Evolutionary conservation across 441 rosid genomes (phyloP).

Genomic region (Corymbia citriodora): DNA sequence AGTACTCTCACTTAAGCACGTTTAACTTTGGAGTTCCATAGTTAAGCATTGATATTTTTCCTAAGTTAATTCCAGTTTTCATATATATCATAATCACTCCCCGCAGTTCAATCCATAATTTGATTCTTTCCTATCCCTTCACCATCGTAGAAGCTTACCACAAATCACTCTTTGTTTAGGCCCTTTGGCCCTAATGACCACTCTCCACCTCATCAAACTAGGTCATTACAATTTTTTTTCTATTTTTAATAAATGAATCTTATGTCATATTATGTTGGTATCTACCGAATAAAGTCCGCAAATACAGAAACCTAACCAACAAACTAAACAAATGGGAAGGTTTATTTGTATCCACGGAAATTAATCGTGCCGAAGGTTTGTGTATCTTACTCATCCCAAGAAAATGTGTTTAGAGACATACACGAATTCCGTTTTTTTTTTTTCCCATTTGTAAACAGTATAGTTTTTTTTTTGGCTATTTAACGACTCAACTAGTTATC

Average conservation of each 20-base stretch:
- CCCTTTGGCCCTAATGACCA: fast-evolving
- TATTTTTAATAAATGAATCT: not conserved
- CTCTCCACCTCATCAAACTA: fast-evolving
- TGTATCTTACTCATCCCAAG: not conserved
- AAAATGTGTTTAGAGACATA: not conserved
- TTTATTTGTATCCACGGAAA: not conserved
- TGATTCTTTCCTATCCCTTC: not conserved
- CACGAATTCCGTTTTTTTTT: too few species aligned
- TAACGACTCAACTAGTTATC: not conserved
- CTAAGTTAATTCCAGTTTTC: too few species aligned
- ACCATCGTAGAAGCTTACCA: fast-evolving
- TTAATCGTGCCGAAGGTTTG: fast-evolving
- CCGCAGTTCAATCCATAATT: not conserved
- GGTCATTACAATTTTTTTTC: not conserved
- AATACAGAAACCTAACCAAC: not conserved
- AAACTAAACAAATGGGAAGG: not conserved
- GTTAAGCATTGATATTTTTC: not conserved
- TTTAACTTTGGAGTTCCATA: too few species aligned
- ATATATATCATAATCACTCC: fast-evolving
- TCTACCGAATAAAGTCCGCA: not conserved
- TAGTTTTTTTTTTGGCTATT: not conserved
- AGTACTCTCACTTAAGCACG: not conserved
- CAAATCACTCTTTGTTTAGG: fast-evolving
- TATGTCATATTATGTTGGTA: not conserved
- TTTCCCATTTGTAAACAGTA: not conserved